Evolutionary conservation across 2,329 filamentous ascomycete genomes (phyloP), one percentile per base, ranked within the genome.

Genomic region (Tothia fuscella): DNA sequence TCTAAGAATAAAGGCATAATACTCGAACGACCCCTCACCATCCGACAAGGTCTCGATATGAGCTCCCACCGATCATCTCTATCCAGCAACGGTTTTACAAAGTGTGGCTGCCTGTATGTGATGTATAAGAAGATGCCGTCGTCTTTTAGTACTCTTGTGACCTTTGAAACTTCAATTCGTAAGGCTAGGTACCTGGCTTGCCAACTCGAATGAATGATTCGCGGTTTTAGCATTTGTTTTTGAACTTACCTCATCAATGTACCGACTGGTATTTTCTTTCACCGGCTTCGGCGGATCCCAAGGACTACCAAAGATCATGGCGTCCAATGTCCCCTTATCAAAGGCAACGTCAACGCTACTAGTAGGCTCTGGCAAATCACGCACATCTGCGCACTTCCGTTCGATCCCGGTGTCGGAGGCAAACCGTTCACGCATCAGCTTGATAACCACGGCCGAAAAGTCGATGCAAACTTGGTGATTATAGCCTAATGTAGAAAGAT

Each of bases 261-360:
- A 76, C 19, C 54, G 55, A 4, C 59, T 52, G 5, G 64, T 70
- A 48, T 72, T 72, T 1, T 66, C 55, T 26, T 57, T 48, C 1
- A 72, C 68, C 25, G 70, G 64, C 5, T 63, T 58, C 0, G 69
- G 70, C 2, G 71, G 71, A 45, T 57, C 65, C 70, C 70, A 74
- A 0, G 64, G 65, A 46, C 64, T 71, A 2, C 71, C 70, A 49
- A 70, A 60, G 24, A 75, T 68, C 65, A 75, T 72, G 34, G 66
- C 68, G 53, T 75, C 70, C 3, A 75, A 55, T 1, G 70, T 74
- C 3, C 64, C 63, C 51, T 76, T 76, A 48, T 75, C 70, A 47
- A 79, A 74, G 9, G 72, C 72, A 5, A 77, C 61, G 48, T 74
- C 68, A 29, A 78, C 51, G 1, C 63, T 66, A 1, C 45, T 50